phyloP scores from a whole-genome alignment of 1,284 basidiomycete species.

The Phlebopus sp. region DNA sequence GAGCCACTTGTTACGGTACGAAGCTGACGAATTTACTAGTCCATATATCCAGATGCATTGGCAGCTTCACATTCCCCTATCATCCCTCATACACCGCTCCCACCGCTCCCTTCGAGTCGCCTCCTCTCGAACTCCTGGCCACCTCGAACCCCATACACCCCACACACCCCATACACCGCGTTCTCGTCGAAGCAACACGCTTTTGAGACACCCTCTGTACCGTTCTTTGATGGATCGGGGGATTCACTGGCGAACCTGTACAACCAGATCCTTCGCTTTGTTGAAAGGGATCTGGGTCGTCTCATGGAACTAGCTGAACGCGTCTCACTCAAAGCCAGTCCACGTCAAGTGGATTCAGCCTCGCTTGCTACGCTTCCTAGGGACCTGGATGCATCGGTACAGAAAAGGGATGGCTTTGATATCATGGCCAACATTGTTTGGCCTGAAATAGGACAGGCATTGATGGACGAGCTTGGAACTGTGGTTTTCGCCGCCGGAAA shows the following conservation, averaged over 20 bases:
- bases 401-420: constrained; percentile 54
- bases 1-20: neutral
- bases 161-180: constrained; percentile 63
- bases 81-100: constrained; percentile 68
- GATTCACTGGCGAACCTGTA: constrained; percentile 72
- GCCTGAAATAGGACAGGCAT: constrained; percentile 75
- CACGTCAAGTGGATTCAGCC: constrained; percentile 22
- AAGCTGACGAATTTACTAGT: constrained; percentile 40
- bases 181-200: constrained; percentile 53
- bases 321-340: constrained; percentile 48
- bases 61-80: constrained; percentile 68
- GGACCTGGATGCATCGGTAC: constrained; percentile 3
- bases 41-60: constrained; percentile 69
- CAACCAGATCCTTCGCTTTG: constrained; percentile 80
- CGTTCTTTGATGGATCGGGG: constrained; percentile 60
- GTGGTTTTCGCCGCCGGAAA: constrained; percentile 88
- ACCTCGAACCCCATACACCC: constrained; percentile 68
- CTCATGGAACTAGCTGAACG: constrained; percentile 79
- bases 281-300: constrained; percentile 65
- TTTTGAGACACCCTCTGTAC: constrained; percentile 37
- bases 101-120: constrained; percentile 27
- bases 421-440: constrained; percentile 87
- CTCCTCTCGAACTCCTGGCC: constrained; percentile 41
- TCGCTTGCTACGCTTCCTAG: neutral
- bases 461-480: constrained; percentile 82